phyloP scores from a whole-genome alignment of 2,329 filamentous ascomycete genomes.

The Sarocladium strictum region DNA sequence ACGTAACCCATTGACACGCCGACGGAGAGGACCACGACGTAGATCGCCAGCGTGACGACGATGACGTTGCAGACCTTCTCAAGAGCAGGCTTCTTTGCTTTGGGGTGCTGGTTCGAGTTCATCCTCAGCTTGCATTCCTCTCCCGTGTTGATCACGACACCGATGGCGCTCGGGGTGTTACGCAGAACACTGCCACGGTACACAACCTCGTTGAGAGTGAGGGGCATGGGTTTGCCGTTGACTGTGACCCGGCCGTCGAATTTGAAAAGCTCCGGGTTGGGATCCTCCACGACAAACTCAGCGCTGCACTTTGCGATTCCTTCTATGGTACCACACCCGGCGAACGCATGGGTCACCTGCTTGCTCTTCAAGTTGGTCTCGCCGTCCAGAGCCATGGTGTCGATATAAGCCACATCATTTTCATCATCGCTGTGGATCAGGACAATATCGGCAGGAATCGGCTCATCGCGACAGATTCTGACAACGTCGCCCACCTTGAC shows the following conservation, averaged over 20 bases:
- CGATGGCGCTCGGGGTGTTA: conserved; percentile 69
- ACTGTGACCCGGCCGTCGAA: conserved; percentile 66
- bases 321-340: conserved; percentile 48
- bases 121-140: conserved; percentile 90
- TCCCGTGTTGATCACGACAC: conserved; percentile 80
- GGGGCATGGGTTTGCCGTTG: conserved; percentile 52
- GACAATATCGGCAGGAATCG: conserved; percentile 76
- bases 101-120: conserved; percentile 85
- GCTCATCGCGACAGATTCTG: conserved; percentile 59
- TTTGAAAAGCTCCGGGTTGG: conserved; percentile 70
- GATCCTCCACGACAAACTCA: conserved; percentile 67
- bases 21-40: conserved; percentile 72
- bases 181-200: conserved; percentile 81
- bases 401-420: conserved; percentile 74
- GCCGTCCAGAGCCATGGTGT: conserved; percentile 79
- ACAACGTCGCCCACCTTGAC: conserved; percentile 46
- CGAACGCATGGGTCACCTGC: conserved; percentile 56
- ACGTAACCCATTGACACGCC: conserved; percentile 79
- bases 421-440: conserved; percentile 72
- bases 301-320: conserved; percentile 50
- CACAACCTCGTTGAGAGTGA: conserved; percentile 76
- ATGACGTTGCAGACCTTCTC: conserved; percentile 74
- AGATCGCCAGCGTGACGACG: conserved; percentile 72
- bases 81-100: conserved; percentile 74
- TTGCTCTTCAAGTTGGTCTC: conserved; percentile 80